Base-by-base conservation (phyloP, 148 eudicot genomes). In the Vaccinium vitisidaea region DNA sequence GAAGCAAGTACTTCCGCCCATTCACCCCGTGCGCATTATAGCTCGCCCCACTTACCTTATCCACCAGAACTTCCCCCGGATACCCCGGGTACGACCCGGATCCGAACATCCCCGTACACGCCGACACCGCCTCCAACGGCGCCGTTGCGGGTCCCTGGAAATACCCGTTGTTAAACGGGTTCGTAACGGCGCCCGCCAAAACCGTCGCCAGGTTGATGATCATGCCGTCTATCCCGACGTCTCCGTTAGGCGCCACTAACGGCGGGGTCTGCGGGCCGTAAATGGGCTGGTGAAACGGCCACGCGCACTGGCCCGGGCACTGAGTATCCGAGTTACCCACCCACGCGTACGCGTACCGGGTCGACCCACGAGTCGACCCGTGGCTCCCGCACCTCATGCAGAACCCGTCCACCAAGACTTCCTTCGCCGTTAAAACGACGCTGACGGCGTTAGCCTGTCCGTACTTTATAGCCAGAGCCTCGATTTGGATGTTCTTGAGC, bases 281-380 rank as follows among this genome's bases (percentile, higher is more conserved):
- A 0, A 88, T 32, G 1, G 92, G 92, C 80, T 88, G 92, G 77
- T 90, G 90, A 21, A 90, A 90, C 10, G 92, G 92, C 92, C 90
- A 90, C 6, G 90, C 90, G 27, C 92, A 90, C 85, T 88, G 88
- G 21, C 92, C 92, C 74, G 92, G 86, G 52, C 92, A 88, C 86
- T 88, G 92, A 12, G 83, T 85, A 73, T 39, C 91, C 81, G 92
- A 79, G 85, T 90, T 87, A 2, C 92, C 92, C 3, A 90, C 92
- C 92, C 92, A 90, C 1, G 88, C 92, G 78, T 89, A 90, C 0
- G 85, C 84, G 82, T 83, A 86, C 76, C 85, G 84, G 55, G 23
- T 49, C 48, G 43, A 23, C 1, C 71, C 84, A 2, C 84, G 88
- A 23, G 86, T 86, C 25, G 90, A 90, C 25, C 86, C 91, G 83